phyloP scores from a whole-genome alignment of 2,329 filamentous ascomycete genomes.

The Cytospora piceae region DNA sequence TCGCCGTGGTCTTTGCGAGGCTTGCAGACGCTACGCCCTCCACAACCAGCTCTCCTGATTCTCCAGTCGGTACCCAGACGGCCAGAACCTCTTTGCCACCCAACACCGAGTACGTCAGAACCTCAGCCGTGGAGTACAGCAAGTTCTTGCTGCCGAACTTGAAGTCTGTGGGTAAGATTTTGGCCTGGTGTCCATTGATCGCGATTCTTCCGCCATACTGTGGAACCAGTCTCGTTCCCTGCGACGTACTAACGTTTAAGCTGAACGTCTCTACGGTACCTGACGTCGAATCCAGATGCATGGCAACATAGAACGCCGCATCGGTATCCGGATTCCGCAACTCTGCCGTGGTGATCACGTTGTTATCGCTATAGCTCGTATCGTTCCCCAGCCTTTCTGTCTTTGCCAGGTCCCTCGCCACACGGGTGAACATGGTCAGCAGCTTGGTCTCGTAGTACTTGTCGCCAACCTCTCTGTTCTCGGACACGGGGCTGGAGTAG shows the following conservation, averaged over 20 bases:
- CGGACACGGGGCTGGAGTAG: constrained; percentile 64
- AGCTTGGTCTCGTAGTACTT: constrained; percentile 69
- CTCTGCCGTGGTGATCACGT: constrained; percentile 56
- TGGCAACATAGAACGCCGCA: constrained; percentile 61
- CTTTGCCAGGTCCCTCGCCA: constrained; percentile 59
- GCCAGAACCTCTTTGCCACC: constrained; percentile 52
- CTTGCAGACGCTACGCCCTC: constrained; percentile 44
- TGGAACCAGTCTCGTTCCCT: constrained; percentile 57
- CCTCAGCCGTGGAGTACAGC: constrained; percentile 59
- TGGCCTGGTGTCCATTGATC: constrained; percentile 64
- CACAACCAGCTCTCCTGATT: constrained; percentile 58
- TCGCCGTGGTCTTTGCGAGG: constrained; percentile 41
- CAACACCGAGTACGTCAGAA: constrained; percentile 54
- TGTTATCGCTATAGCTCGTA: constrained; percentile 55
- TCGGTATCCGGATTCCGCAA: constrained; percentile 62
- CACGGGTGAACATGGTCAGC: constrained; percentile 61
- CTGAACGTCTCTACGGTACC: constrained; percentile 56
- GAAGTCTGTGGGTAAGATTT: constrained; percentile 66
- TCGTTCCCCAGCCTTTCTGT: constrained; percentile 53
- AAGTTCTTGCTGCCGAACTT: constrained; percentile 53
- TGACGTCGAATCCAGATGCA: constrained; percentile 58
- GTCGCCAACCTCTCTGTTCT: constrained; percentile 58
- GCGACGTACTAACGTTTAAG: constrained; percentile 58
- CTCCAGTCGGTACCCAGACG: constrained; percentile 58
- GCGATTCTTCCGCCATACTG: constrained; percentile 51